These are phyloP conservation scores for Isatis lusitanica DNA, from an alignment of 441 rosid genomes.

Conservation along the genomic window DNA sequence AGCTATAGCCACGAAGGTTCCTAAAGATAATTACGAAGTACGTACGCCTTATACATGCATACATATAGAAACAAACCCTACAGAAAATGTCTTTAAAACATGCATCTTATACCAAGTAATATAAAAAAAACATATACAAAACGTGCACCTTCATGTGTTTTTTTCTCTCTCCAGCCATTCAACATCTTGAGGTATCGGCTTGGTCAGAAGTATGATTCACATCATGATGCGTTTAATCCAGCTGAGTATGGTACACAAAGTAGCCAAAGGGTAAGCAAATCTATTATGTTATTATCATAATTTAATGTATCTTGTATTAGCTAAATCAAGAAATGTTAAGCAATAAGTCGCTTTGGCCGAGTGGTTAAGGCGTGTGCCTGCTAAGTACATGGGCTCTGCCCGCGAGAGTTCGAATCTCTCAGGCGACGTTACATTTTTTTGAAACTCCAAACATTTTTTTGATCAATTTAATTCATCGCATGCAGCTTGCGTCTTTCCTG, in stretches of 20 bases:
- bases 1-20: slow-evolving; percentile 60
- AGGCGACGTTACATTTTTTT: slow-evolving; percentile 54
- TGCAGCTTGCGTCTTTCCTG: no score
- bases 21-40: slow-evolving; percentile 59
- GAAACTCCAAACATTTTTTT: no score
- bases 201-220: slow-evolving; percentile 78
- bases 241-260: slow-evolving; percentile 56
- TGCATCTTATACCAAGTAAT: not conserved
- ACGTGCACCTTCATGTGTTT: slow-evolving; percentile 28
- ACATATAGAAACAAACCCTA: not conserved
- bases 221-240: slow-evolving; percentile 56
- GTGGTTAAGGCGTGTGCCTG: slow-evolving; percentile 99
- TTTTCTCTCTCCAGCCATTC: slow-evolving; percentile 61
- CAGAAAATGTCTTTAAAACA: not conserved
- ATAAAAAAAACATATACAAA: not conserved
- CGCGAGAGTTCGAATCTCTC: slow-evolving; percentile 98
- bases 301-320: no score
- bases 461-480: no score
- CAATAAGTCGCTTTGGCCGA: slow-evolving; percentile 51
- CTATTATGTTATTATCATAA: no score
- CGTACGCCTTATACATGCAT: not conserved
- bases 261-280: slow-evolving; percentile 64
- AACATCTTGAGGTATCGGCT: slow-evolving; percentile 62
- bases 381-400: slow-evolving; percentile 91
- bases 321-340: no score